phyloP scores from a whole-genome alignment of 2,329 filamentous ascomycete genomes.

The Penicillium sp. region DNA sequence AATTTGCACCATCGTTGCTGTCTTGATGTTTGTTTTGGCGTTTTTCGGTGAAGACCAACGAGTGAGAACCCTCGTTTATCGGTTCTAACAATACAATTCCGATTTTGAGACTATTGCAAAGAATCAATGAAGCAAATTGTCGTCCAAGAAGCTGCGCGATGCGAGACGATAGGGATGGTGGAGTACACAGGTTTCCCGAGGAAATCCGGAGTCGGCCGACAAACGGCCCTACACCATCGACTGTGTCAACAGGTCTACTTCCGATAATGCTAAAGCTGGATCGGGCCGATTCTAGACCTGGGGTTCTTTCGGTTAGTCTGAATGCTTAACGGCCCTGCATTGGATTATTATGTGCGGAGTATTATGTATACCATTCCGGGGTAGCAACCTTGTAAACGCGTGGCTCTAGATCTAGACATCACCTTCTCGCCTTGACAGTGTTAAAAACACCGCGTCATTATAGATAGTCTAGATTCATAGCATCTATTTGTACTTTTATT shows the following conservation, averaged over 20 bases:
- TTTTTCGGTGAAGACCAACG: not conserved
- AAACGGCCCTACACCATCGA: not conserved
- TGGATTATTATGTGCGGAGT: not conserved
- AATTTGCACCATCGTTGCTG: conserved; percentile 34
- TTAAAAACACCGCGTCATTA: no score
- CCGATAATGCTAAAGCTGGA: not conserved
- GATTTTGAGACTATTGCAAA: no score
- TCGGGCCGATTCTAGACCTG: not conserved
- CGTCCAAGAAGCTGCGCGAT: not conserved
- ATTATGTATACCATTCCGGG: not conserved
- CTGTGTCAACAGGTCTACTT: not conserved
- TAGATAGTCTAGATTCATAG: no score
- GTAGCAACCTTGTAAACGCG: not conserved
- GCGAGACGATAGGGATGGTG: conserved; percentile 11
- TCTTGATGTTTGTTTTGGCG: not conserved
- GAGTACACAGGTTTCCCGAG: conserved; percentile 22
- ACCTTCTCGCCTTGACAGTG: not conserved
- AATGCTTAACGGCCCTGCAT: not conserved
- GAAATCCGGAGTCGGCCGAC: conserved; percentile 28
- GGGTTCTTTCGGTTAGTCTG: not conserved
- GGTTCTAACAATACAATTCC: no score
- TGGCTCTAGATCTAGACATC: not conserved
- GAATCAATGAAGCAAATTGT: not conserved
- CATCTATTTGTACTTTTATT: no score
- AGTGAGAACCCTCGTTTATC: no score